Evolutionary conservation across 2,329 filamentous ascomycete genomes (phyloP).

Genomic region (Tricladium varicosporioides): DNA sequence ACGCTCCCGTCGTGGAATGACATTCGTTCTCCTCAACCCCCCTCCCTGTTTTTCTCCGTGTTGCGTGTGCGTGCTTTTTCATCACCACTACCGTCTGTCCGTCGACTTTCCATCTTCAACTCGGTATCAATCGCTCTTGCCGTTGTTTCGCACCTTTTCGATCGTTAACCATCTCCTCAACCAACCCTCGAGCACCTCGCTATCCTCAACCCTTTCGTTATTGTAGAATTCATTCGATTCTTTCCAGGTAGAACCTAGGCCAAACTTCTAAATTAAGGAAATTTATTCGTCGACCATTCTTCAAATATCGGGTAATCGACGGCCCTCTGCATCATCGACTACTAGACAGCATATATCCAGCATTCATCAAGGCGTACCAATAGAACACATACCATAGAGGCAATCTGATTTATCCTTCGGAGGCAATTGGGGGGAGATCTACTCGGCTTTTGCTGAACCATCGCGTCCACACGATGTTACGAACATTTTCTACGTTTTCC

Average conservation of each 20-base stretch:
- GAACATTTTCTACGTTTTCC: slow-evolving; percentile 25
- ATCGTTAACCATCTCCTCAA: background rate
- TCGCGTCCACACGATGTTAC: slow-evolving; percentile 30
- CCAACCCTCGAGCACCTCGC: slow-evolving; percentile 3
- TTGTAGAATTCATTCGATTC: slow-evolving; percentile 35
- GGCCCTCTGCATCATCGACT: background rate
- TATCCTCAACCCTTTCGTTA: background rate
- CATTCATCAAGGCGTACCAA: background rate
- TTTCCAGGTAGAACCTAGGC: slow-evolving; percentile 60
- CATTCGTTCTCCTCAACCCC: slow-evolving; percentile 3
- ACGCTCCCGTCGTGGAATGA: background rate
- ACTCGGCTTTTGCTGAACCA: slow-evolving; percentile 1
- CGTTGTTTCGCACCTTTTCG: too few species aligned
- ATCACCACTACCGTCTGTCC: slow-evolving; percentile 13
- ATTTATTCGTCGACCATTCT: slow-evolving; percentile 1
- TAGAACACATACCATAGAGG: background rate
- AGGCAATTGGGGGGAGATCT: slow-evolving; percentile 10
- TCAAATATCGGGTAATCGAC: background rate
- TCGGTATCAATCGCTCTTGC: too few species aligned
- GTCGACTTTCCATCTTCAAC: background rate
- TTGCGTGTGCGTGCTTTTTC: slow-evolving; percentile 4
- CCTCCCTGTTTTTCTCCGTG: slow-evolving; percentile 7
- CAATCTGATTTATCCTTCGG: slow-evolving; percentile 1
- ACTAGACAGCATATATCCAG: background rate
- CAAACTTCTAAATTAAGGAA: slow-evolving; percentile 33